Evolutionary conservation across 352 stramenopile species (phyloP).

Genomic region (Phytopythium aichiense): DNA sequence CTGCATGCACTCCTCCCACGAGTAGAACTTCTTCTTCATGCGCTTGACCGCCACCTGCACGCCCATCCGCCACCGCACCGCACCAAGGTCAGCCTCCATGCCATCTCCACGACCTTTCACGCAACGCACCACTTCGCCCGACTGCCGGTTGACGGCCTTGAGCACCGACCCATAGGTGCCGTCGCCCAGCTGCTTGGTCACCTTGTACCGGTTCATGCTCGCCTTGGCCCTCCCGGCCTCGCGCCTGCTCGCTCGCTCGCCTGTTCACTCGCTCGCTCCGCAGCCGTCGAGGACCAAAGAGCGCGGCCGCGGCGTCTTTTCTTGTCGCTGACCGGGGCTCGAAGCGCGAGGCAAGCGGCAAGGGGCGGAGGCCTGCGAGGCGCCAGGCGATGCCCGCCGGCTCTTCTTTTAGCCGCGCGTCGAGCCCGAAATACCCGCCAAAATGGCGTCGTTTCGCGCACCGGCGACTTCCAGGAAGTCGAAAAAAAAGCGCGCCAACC

Average conservation of each 20-base stretch:
- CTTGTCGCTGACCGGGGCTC: neutral
- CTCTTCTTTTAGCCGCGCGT: too few relatives aligned
- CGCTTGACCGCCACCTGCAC: constrained; percentile 93
- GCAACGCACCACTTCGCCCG: constrained; percentile 85
- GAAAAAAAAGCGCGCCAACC: too few relatives aligned
- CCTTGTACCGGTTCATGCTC: constrained; percentile 92
- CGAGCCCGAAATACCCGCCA: too few relatives aligned
- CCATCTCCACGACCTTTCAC: neutral
- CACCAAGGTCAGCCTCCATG: neutral
- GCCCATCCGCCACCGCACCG: neutral
- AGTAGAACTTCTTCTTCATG: constrained; percentile 98
- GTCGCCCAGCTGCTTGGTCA: constrained; percentile 95
- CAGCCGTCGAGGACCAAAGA: neutral
- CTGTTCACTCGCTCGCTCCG: neutral
- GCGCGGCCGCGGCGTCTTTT: constrained; percentile 2
- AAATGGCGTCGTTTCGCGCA: too few relatives aligned
- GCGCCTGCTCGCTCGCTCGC: neutral
- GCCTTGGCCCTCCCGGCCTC: neutral
- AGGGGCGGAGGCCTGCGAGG: too few relatives aligned
- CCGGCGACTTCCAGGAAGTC: too few relatives aligned
- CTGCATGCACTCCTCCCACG: constrained; percentile 95
- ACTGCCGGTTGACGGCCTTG: constrained; percentile 93
- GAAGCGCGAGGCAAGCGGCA: too few relatives aligned
- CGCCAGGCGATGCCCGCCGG: too few relatives aligned
- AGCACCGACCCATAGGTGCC: constrained; percentile 95